Evolutionary conservation across 805 yeast genomes (phyloP).

Genomic region (Candida tammaniensis): DNA sequence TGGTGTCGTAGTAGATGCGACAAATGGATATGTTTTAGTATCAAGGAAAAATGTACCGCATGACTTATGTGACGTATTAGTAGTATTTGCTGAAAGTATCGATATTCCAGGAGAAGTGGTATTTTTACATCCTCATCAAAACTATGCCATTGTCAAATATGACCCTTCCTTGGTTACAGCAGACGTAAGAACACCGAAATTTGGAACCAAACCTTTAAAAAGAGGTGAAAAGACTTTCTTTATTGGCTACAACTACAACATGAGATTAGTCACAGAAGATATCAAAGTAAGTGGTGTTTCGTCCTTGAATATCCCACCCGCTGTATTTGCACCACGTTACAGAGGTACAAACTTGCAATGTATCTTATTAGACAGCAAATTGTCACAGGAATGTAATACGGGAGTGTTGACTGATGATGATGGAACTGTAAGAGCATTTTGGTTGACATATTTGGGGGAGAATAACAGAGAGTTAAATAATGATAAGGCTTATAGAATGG

Average conservation of each 20-base stretch:
- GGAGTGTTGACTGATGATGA: constrained; percentile 76
- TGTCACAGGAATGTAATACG: constrained; percentile 70
- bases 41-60: constrained; percentile 81
- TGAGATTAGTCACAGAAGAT: constrained; percentile 68
- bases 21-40: constrained; percentile 72
- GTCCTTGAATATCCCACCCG: constrained; percentile 69
- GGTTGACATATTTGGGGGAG: constrained; percentile 85
- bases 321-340: constrained; percentile 70
- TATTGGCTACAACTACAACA: constrained; percentile 72
- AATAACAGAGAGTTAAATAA: constrained; percentile 47
- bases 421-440: constrained; percentile 79
- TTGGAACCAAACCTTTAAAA: constrained; percentile 53
- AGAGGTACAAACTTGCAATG: constrained; percentile 84
- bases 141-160: constrained; percentile 79
- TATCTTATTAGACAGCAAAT: constrained; percentile 66
- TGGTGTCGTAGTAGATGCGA: constrained; percentile 82
- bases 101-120: constrained; percentile 77
- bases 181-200: constrained; percentile 64
- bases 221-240: constrained; percentile 79
- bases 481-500: constrained; percentile 69
- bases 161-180: constrained; percentile 75
- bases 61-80: constrained; percentile 69
- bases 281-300: constrained; percentile 77
- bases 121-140: constrained; percentile 83
- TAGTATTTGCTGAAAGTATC: constrained; percentile 83